Evolutionary conservation across 805 yeast genomes (phyloP), one percentile per base, ranked within the genome.

Genomic region (Candida ovalis): DNA sequence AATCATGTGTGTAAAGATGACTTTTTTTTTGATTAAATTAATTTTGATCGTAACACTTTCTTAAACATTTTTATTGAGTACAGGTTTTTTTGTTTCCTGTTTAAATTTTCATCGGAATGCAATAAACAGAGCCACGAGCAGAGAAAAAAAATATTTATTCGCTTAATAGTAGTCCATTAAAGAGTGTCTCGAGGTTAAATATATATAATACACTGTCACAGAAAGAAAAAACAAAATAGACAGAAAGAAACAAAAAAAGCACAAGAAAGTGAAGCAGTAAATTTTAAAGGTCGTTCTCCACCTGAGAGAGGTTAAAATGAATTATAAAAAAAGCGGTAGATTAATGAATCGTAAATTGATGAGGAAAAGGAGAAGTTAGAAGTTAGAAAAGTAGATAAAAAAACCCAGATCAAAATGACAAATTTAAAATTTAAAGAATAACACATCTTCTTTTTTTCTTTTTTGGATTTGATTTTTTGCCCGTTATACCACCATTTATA

Each of bases 401-500:
- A 40, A n/a, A 40, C 5, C 6, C 21, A 39, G 25, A 24, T 24
- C 32, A 4, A 18, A 39, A 37, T 12, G n/a, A 24, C 22, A 13
- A 15, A 7, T 24, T 21, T 19, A 19, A 12, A 18, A 3, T 3
- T 46, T 49, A 56, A 25, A 56, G 36, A 43, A 56, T 51, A 13
- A 51, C 55, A 51, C 60, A 56, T 33, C 40, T 50, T 46, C 58
- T 52, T 47, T 48, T 56, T 48, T 53, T 51, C 44, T 42, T 46
- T 30, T 46, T 41, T 2, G 47, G n/a, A 6, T 43, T 33, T 5
- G 38, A n/a, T 22, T 32, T 46, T n/a, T 40, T 28, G 6, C 28
- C 30, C 8, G 41, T 27, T 3, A 36, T 17, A 30, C 36, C 39
- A 9, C 30, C 23, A 18, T 30, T 38, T 5, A 40, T 40, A 7